Base-by-base conservation (phyloP, 2,329 filamentous ascomycete genomes). In the Colletotrichum somersetense region DNA sequence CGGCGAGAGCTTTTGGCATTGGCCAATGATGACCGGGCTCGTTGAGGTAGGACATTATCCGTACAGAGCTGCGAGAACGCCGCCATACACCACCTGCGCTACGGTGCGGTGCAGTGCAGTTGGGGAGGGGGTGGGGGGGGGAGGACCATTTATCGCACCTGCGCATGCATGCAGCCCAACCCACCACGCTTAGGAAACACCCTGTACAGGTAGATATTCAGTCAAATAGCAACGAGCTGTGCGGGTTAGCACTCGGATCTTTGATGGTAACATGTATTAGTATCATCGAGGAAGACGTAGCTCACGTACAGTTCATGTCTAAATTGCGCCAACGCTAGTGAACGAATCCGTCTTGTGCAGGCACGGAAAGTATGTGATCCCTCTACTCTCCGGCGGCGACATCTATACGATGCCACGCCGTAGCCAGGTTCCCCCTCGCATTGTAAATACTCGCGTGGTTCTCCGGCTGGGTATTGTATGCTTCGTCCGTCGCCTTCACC, bases 381-480 rank as follows among this genome's bases (percentile, higher is more conserved):
- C 18, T 56, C 33, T 38, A n/a, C 53, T 56, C 33, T 11, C 10
- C 12, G 62, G 26, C 8, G 55, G 26, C 8, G 55, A 67, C 35
- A 14, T 68, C 59, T 8, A 86, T 81, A 18, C 83, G 78, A 74
- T 86, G 84, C 85, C 84, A 86, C 5, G 83, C 84, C 42, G 81
- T 85, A 1, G 83, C 83, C 56, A 86, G 76, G 73, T 85, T 85
- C 1, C 85, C 84, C 18, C 84, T 78, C 50, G 83, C 79, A 69
- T 86, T 87, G 71, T 83, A 86, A 30, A 83, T 84, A 64, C 80
- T 80, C 71, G 79, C 78, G 70, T 84, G 81, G 26, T 76, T 81
- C 73, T 85, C 81, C 11, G 85, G 85, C 76, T 87, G 85, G 5
- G 83, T 84, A 67, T 87, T 86, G 68, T 86, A 86, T 26, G 82